Evolutionary conservation across 768 basidiomycete species (phyloP).

Genomic region (Erythrobasidium yunnanense): DNA sequence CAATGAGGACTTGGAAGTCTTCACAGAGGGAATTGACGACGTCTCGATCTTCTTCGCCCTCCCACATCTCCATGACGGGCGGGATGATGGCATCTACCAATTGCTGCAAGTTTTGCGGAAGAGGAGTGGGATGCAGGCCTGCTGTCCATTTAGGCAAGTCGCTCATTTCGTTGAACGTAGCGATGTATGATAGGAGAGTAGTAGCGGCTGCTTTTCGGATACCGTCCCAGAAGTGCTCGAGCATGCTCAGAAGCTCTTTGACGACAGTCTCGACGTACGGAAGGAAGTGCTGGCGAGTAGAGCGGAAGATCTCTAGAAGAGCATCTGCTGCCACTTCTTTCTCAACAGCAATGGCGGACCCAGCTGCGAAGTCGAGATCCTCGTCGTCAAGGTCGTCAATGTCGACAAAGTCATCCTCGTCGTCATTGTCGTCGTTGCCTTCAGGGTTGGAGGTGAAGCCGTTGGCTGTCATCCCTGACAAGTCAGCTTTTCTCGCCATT

Average conservation of each 20-base stretch:
- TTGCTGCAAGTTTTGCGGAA: slow-evolving; percentile 57
- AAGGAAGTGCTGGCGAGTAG: slow-evolving; percentile 72
- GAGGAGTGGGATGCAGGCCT: slow-evolving; percentile 52
- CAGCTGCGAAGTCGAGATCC: slow-evolving; percentile 49
- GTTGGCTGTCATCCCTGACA: neutral
- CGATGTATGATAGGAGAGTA: slow-evolving; percentile 73
- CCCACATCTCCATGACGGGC: slow-evolving; percentile 74
- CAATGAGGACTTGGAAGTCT: slow-evolving; percentile 80
- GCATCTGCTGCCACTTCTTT: slow-evolving; percentile 98
- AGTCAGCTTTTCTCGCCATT: too few relatives aligned
- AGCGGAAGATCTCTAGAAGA: slow-evolving; percentile 75
- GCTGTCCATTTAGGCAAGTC: slow-evolving; percentile 72
- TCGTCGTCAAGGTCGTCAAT: slow-evolving; percentile 50
- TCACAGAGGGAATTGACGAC: slow-evolving; percentile 81
- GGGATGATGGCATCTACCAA: slow-evolving; percentile 64
- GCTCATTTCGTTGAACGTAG: slow-evolving; percentile 81
- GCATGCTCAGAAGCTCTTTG: slow-evolving; percentile 62
- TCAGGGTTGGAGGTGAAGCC: slow-evolving; percentile 41
- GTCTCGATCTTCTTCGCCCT: slow-evolving; percentile 85
- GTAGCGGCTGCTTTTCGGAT: slow-evolving; percentile 87
- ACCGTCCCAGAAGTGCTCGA: slow-evolving; percentile 87
- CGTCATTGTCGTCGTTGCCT: slow-evolving; percentile 57
- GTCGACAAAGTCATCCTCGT: slow-evolving; percentile 51
- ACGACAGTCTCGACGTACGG: slow-evolving; percentile 77
- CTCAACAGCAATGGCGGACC: slow-evolving; percentile 92